These are phyloP conservation scores for Penicillium atrosanguineum DNA, from an alignment of 495 filamentous ascomycete genomes.

Conservation along the genomic window DNA sequence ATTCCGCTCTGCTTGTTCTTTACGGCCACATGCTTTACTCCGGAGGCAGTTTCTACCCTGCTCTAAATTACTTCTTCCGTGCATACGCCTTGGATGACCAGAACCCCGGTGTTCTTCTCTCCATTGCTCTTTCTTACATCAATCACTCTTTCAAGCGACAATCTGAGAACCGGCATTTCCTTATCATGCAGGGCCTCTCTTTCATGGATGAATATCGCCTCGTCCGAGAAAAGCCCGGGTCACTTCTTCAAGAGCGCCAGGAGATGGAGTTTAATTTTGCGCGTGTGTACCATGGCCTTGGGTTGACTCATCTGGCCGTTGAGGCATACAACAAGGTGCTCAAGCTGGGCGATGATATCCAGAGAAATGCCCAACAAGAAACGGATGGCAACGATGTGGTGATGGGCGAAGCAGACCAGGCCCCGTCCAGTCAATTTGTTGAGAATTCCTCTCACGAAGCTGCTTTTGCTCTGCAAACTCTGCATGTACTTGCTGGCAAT, in stretches of 20 bases:
- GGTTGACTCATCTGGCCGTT: slow-evolving; percentile 72
- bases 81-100: slow-evolving; percentile 74
- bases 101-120: slow-evolving; percentile 75
- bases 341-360: slow-evolving; percentile 43
- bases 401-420: slow-evolving; percentile 27
- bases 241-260: slow-evolving; percentile 53
- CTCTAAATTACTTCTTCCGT: slow-evolving; percentile 88
- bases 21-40: slow-evolving; percentile 86
- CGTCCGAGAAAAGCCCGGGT: slow-evolving; percentile 41
- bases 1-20: slow-evolving; percentile 75
- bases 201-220: slow-evolving; percentile 79
- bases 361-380: slow-evolving; percentile 13
- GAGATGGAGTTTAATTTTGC: slow-evolving; percentile 92
- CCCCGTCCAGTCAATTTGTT: slow-evolving; percentile 23
- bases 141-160: slow-evolving; percentile 85
- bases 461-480: slow-evolving; percentile 69
- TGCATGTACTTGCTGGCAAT: slow-evolving; percentile 65
- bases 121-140: slow-evolving; percentile 67
- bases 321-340: slow-evolving; percentile 67
- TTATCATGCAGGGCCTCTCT: slow-evolving; percentile 76
- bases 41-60: slow-evolving; percentile 73
- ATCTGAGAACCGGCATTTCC: slow-evolving; percentile 82
- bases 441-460: slow-evolving; percentile 73
- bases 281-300: slow-evolving; percentile 75
- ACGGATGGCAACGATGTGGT: slow-evolving; percentile 18